Evolutionary conservation across 805 yeast species (phyloP).

Genomic region (Tetrapisispora phaffii): DNA sequence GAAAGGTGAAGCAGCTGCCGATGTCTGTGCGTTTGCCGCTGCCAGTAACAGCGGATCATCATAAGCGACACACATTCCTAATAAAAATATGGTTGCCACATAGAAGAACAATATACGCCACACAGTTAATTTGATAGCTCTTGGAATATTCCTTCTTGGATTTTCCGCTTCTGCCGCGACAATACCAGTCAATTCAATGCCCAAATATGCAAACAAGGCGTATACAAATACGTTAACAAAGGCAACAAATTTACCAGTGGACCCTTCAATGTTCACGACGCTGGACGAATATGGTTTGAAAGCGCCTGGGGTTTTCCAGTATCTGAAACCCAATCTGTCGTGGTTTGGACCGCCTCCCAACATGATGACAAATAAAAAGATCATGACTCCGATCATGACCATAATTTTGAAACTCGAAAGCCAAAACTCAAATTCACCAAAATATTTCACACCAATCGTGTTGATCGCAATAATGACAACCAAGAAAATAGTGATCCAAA

Average conservation of each 20-base stretch:
- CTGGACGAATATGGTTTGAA: constrained; percentile 36
- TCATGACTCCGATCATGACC: constrained; percentile 56
- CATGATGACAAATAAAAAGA: constrained; percentile 53
- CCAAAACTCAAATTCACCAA: constrained; percentile 40
- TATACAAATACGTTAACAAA: constrained; percentile 54
- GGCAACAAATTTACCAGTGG: constrained; percentile 49
- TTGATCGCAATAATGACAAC: constrained; percentile 31
- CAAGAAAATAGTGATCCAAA: constrained; percentile 37
- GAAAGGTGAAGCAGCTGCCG: constrained; percentile 74
- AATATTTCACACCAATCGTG: constrained; percentile 31
- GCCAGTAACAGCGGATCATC: constrained; percentile 43
- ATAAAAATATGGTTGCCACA: constrained; percentile 46
- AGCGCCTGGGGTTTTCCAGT: constrained; percentile 63
- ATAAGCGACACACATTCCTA: constrained; percentile 62
- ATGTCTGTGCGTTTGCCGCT: constrained; percentile 39
- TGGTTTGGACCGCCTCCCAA: constrained; percentile 72
- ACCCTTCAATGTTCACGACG: constrained; percentile 29
- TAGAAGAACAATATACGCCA: constrained; percentile 61
- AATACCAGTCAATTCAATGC: constrained; percentile 61
- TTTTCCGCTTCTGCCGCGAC: constrained; percentile 65
- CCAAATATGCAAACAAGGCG: constrained; percentile 62
- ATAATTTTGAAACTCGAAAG: constrained; percentile 54
- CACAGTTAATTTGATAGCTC: constrained; percentile 59
- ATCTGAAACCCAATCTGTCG: constrained; percentile 65
- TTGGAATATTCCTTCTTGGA: constrained; percentile 62